Percentiles rank a stretch among this genome's conserved stretches.
Evolutionary conservation across 2,329 filamentous ascomycete genomes (phyloP).

Genomic region (Dissoconium aciculare): DNA sequence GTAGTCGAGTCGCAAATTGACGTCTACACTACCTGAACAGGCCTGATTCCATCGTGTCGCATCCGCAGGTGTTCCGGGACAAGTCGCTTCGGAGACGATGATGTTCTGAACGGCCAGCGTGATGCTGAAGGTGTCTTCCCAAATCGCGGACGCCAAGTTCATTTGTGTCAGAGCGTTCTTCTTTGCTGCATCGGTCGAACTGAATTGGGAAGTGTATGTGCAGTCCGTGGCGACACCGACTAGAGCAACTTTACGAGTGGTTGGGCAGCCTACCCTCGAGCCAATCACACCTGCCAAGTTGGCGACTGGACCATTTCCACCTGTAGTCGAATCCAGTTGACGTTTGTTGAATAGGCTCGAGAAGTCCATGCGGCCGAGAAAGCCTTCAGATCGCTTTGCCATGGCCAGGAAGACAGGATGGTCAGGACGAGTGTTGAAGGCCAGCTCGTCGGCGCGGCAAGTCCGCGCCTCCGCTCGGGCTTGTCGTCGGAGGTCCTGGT

Average conservation of each 20-base stretch:
- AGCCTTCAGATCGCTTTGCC: constrained; percentile 36
- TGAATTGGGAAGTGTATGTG: constrained; percentile 63
- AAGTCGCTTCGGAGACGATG: constrained; percentile 59
- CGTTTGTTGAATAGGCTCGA: constrained; percentile 54
- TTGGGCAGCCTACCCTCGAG: constrained; percentile 67
- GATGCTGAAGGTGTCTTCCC: constrained; percentile 87
- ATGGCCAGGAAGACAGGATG: constrained; percentile 50
- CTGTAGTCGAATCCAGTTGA: constrained; percentile 51
- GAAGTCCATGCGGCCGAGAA: constrained; percentile 47
- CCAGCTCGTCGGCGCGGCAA: constrained; percentile 61
- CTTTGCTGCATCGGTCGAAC: constrained; percentile 47
- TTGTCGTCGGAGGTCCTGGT: constrained; percentile 44
- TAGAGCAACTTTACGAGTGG: constrained; percentile 77
- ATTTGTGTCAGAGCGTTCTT: constrained; percentile 69
- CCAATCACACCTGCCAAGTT: constrained; percentile 71
- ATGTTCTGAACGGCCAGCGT: constrained; percentile 80
- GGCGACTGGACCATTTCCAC: constrained; percentile 63
- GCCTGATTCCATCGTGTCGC: constrained; percentile 71
- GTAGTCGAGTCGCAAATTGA: constrained; percentile 65
- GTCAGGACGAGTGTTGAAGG: constrained; percentile 61
- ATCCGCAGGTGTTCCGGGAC: constrained; percentile 51
- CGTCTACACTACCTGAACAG: constrained; percentile 47
- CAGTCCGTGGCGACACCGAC: constrained; percentile 90
- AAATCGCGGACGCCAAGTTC: constrained; percentile 74
- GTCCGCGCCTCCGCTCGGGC: constrained; percentile 9